phyloP scores from a whole-genome alignment of 2,329 filamentous ascomycete genomes.

The Xylaria sp. region DNA sequence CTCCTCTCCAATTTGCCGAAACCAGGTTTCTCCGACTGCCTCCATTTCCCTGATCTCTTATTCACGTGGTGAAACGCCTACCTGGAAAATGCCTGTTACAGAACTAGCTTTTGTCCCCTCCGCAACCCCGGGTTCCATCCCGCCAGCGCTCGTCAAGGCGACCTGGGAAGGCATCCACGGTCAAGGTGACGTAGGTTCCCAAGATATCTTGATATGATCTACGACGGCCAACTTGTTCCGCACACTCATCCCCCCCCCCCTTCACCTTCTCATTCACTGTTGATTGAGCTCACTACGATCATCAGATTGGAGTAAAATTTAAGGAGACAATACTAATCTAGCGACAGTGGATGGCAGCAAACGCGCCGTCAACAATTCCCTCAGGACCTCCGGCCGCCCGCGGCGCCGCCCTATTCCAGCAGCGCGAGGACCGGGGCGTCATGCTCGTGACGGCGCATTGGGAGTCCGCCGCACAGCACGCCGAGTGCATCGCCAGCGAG shows the following conservation, averaged over 20 bases:
- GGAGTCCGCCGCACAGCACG: constrained; percentile 39
- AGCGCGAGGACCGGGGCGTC: constrained; percentile 32
- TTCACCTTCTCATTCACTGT: not conserved
- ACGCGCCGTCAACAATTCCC: constrained; percentile 25
- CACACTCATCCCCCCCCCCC: no score
- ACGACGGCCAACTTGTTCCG: not conserved
- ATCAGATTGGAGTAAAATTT: not conserved
- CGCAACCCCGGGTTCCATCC: constrained; percentile 31
- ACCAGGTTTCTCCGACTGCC: not conserved
- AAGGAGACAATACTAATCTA: not conserved
- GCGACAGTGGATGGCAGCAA: constrained; percentile 29
- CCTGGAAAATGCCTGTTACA: constrained; percentile 37
- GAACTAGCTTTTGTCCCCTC: constrained; percentile 39
- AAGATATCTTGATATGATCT: not conserved
- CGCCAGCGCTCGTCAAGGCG: constrained; percentile 23
- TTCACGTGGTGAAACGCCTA: not conserved
- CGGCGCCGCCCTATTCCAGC: constrained; percentile 38
- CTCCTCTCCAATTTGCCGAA: not conserved
- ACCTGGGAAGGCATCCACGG: constrained; percentile 24
- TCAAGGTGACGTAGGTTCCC: constrained; percentile 34
- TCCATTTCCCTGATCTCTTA: not conserved
- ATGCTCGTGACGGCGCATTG: constrained; percentile 41
- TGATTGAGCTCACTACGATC: not conserved
- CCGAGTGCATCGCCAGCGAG: constrained; percentile 33
- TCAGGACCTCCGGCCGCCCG: constrained; percentile 32